Percentiles rank a stretch among this genome's conserved stretches.
These are phyloP conservation scores for Pulicaria dysenterica DNA, from an alignment of 129 eudicot genomes.

Conservation along the genomic window DNA sequence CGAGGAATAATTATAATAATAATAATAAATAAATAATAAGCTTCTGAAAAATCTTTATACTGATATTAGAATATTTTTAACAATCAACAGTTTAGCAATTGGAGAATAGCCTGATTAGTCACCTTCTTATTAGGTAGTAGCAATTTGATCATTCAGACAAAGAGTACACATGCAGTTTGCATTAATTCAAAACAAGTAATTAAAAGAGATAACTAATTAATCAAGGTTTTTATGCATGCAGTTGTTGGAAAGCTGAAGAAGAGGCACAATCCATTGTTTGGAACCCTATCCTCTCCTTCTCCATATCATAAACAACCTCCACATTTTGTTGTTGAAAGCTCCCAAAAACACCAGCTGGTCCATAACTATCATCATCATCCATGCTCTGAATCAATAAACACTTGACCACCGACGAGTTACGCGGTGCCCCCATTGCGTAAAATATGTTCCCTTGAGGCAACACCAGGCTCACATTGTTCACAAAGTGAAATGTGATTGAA, in stretches of 20 bases:
- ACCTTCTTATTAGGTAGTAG: constrained; percentile 10
- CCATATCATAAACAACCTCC: constrained; percentile 81
- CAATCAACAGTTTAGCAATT: background rate
- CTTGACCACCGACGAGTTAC: constrained; percentile 58
- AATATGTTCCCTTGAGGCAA: constrained; percentile 65
- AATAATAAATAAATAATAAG: background rate
- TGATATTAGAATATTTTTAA: background rate
- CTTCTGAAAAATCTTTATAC: background rate
- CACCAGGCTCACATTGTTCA: constrained; percentile 62
- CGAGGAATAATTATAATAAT: constrained; percentile 1
- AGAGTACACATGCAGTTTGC: background rate
- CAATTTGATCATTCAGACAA: background rate
- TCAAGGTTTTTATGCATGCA: constrained; percentile 39
- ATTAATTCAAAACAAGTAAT: constrained; percentile 9
- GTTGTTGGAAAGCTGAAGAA: constrained; percentile 58
- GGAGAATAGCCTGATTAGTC: background rate
- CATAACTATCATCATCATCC: constrained; percentile 50
- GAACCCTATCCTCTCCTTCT: constrained; percentile 74
- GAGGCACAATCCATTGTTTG: constrained; percentile 64
- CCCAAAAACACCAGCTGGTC: constrained; percentile 81
- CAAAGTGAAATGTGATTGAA: constrained; percentile 66
- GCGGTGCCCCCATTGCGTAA: constrained; percentile 66
- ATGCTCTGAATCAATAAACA: constrained; percentile 67
- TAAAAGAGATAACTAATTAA: background rate
- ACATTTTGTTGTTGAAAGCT: constrained; percentile 81